phyloP scores from a whole-genome alignment of 306 rosid species.

The Hylodesmum podocarpum region DNA sequence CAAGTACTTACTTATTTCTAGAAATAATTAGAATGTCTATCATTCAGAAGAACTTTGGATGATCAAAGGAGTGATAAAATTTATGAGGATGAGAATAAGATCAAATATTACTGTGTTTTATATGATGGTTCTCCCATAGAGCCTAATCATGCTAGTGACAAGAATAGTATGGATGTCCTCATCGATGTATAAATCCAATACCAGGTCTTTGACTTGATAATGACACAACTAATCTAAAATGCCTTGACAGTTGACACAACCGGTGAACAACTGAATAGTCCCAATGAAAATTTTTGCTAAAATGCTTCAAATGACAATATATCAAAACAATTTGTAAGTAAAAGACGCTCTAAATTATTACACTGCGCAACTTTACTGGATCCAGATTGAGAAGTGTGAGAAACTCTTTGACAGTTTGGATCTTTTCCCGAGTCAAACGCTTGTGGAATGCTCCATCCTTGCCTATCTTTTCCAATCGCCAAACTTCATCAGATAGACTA shows the following conservation, averaged over 20 bases:
- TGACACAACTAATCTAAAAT: conserved; percentile 23
- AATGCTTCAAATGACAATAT: conserved; percentile 17
- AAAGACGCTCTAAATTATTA: conserved; percentile 37
- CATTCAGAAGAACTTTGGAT: conserved; percentile 1
- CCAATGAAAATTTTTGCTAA: neutral
- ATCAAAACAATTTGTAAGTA: neutral
- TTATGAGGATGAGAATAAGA: neutral
- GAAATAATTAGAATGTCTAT: neutral
- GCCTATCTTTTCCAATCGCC: conserved; percentile 97
- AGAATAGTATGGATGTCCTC: neutral
- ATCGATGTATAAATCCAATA: neutral
- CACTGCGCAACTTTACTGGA: conserved; percentile 81
- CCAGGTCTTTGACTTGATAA: conserved; percentile 1
- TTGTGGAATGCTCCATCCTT: conserved; percentile 98
- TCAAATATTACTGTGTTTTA: neutral
- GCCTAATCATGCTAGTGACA: neutral
- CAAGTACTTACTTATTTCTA: conserved; percentile 5
- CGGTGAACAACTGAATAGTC: neutral
- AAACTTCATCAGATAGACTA: conserved; percentile 79
- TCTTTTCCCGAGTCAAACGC: conserved; percentile 73
- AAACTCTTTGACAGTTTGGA: conserved; percentile 79
- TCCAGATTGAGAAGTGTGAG: conserved; percentile 73
- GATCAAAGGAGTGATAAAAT: neutral
- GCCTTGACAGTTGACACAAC: neutral
- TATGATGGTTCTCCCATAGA: neutral